phyloP scores from a whole-genome alignment of 805 yeast species.

The Schwanniomyces sp. region DNA sequence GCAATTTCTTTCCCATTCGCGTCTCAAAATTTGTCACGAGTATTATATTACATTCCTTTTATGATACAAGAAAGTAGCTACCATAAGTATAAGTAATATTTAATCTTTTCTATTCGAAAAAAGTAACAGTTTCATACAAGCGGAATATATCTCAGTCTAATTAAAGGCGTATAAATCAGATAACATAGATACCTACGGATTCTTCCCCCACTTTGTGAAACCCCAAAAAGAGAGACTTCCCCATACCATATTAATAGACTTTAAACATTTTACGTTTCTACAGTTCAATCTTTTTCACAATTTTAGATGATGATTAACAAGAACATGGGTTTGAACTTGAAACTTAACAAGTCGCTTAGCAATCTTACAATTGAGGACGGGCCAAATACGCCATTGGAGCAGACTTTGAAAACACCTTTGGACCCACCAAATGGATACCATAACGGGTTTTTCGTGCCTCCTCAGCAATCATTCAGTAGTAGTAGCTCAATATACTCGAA shows the following conservation, averaged over 20 bases:
- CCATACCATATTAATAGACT: not conserved
- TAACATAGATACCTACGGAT: not conserved
- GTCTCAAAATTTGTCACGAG: not conserved
- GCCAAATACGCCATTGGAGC: slow-evolving; percentile 48
- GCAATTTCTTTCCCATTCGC: not conserved
- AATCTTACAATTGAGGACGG: slow-evolving; percentile 21
- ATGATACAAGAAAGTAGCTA: not conserved
- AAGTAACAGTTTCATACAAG: not conserved
- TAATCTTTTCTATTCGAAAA: not conserved
- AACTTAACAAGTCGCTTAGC: slow-evolving; percentile 30
- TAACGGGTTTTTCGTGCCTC: not conserved
- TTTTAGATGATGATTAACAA: slow-evolving; percentile 24
- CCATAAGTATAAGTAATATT: not conserved
- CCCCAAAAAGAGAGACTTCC: not conserved
- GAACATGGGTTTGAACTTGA: slow-evolving; percentile 31
- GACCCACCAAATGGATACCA: slow-evolving; percentile 15
- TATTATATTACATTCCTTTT: not conserved
- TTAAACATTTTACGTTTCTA: not conserved
- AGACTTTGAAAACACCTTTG: slow-evolving; percentile 40
- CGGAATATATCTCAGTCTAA: not conserved
- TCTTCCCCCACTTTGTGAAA: not conserved
- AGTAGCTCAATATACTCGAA: slow-evolving; percentile 23
- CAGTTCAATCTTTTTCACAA: not conserved
- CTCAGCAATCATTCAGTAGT: slow-evolving; percentile 1
- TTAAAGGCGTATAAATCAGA: not conserved